Conservation (phyloP, 805 yeast genomes). For the Maudiozyma turicensis region DNA sequence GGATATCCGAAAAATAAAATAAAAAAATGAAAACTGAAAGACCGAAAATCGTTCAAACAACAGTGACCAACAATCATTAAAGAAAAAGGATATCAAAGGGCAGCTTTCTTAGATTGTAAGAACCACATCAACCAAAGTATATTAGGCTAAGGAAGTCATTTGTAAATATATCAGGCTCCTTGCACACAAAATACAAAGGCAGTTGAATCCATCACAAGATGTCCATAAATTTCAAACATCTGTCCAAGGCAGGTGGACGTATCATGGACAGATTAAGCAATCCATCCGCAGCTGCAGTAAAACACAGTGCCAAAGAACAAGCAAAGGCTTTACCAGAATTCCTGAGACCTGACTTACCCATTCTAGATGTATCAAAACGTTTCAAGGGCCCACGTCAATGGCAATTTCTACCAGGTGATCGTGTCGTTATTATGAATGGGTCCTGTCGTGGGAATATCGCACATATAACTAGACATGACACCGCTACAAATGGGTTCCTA, state of each 20-base stretch:
- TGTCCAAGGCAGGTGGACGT: slow-evolving; percentile 32
- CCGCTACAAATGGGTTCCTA: slow-evolving; percentile 51
- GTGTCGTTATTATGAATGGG: slow-evolving; percentile 66
- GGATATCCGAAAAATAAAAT: too few species aligned
- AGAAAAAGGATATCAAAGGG: too few species aligned
- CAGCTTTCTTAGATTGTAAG: too few species aligned
- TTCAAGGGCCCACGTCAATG: slow-evolving; percentile 41
- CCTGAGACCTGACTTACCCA: slow-evolving; percentile 27
- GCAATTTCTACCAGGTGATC: slow-evolving; percentile 64
- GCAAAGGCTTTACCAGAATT: slow-evolving; percentile 30
- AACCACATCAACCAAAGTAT: too few species aligned
- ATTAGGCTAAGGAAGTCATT: too few species aligned
- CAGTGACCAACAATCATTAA: too few species aligned
- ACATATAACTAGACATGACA: slow-evolving; percentile 48
- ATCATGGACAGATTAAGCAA: slow-evolving; percentile 26
- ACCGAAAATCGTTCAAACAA: too few species aligned
- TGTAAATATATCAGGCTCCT: too few species aligned
- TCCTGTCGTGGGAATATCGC: slow-evolving; percentile 66
- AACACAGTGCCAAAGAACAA: slow-evolving; percentile 24
- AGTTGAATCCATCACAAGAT: neutral
- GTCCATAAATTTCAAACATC: slow-evolving; percentile 17
- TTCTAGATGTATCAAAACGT: slow-evolving; percentile 25
- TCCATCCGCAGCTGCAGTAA: slow-evolving; percentile 25
- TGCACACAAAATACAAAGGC: too few species aligned
- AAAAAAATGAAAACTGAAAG: too few species aligned